Evolutionary conservation across 768 basidiomycete species (phyloP), one percentile per base, ranked within the genome.

Genomic region (Coprinopsis sp.): DNA sequence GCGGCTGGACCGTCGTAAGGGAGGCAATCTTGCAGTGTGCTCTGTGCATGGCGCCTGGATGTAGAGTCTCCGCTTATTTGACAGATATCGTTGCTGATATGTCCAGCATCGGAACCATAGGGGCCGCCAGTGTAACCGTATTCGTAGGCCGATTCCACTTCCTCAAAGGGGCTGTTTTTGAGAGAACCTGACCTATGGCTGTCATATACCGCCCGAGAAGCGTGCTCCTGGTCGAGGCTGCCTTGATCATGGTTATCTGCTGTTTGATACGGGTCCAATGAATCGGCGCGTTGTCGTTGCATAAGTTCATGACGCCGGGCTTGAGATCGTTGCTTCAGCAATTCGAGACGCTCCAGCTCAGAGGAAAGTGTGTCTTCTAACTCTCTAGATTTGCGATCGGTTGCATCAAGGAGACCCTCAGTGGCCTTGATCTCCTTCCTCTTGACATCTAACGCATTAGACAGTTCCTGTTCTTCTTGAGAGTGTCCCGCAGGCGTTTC

Each of bases 281-380:
- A 42, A 30, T 42, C 40, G 13, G n/a, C n/a, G n/a, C n/a, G n/a
- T 28, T 19, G 27, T 11, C 30, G 6, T 18, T 42, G 40, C 8
- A 18, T 7, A 6, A 42, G 33, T 49, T 49, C 47, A 24, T 49
- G 37, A 12, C 28, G 29, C 12, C 47, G 47, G 21, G 8, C 39
- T 55, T 81, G 79, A 24, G 75, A 79, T 41, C 72, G 76, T 52
- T 82, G 81, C 54, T 78, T 79, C 29, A 79, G 71, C n/a, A 64
- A 60, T 51, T 65, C 71, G 47, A 93, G 65, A 44, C 72, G 72
- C 52, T 78, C 78, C 65, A 74, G 81, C 63, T 82, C 80, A 48
- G 76, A 72, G 25, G 76, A 71, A 28, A 92, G 72, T 55, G 69
- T 76, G 38, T 83, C 82, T 63, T 93, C 90, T 46, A 92, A 66